These are phyloP conservation scores for Ulmus americana DNA, from an alignment of 331 rosid species.

Conservation along the genomic window DNA sequence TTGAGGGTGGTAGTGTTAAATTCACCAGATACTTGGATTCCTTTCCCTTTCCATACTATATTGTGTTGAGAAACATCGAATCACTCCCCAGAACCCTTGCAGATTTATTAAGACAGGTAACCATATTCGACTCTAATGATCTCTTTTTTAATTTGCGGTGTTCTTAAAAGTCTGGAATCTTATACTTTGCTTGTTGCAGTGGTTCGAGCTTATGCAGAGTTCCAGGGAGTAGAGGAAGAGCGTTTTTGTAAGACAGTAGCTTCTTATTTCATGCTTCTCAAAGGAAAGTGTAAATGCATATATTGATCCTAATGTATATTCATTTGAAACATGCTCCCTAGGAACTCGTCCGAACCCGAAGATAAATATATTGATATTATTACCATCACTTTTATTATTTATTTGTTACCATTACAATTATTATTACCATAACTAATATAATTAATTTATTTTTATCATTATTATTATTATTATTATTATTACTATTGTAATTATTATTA, in stretches of 20 bases:
- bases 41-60: constrained; percentile 83
- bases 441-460: no score
- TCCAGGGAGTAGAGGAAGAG: constrained; percentile 23
- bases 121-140: background rate
- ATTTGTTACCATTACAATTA: no score
- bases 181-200: constrained; percentile 25
- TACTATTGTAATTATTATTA: no score
- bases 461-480: no score
- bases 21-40: constrained; percentile 62
- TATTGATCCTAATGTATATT: background rate
- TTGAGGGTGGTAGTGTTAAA: constrained; percentile 38
- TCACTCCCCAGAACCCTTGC: constrained; percentile 84
- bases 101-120: constrained; percentile 65
- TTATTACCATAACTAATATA: no score
- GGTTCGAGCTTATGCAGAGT: constrained; percentile 52
- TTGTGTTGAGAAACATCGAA: constrained; percentile 62
- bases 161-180: background rate
- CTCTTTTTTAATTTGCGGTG: background rate
- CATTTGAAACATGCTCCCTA: background rate
- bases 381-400: no score
- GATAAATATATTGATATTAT: no score
- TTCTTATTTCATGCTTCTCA: background rate
- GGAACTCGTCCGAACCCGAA: background rate
- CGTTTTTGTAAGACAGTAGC: background rate
- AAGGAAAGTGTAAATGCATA: no score